phyloP scores from a whole-genome alignment of 2,329 filamentous ascomycete genomes.

The Aspergillus sp. region DNA sequence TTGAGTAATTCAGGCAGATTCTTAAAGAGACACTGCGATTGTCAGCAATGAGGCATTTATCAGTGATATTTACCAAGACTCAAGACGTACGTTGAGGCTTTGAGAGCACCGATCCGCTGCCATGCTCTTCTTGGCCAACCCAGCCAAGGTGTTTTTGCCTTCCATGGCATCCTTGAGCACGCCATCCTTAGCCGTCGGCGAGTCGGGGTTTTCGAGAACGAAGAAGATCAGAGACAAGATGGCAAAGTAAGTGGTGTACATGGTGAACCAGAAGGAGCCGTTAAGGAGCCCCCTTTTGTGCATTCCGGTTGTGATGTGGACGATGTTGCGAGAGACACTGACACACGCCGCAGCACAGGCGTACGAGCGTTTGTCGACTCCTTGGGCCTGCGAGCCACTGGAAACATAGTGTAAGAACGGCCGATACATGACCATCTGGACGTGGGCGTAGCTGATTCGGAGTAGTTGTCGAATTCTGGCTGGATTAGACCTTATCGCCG shows the following conservation, averaged over 20 bases:
- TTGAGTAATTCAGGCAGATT: constrained; percentile 71
- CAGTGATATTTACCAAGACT: constrained; percentile 47
- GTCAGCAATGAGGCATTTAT: constrained; percentile 1
- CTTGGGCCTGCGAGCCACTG: constrained; percentile 42
- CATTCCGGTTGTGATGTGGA: constrained; percentile 63
- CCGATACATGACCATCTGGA: constrained; percentile 61
- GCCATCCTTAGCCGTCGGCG: constrained; percentile 58
- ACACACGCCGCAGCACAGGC: constrained; percentile 63
- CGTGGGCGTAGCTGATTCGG: constrained; percentile 60
- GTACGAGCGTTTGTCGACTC: constrained; percentile 58
- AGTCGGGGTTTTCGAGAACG: constrained; percentile 60
- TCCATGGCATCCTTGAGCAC: constrained; percentile 80
- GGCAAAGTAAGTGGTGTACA: constrained; percentile 65
- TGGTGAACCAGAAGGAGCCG: constrained; percentile 63
- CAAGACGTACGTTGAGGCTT: constrained; percentile 52
- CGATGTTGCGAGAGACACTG: constrained; percentile 61
- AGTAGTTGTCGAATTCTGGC: constrained; percentile 55
- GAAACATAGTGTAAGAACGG: constrained; percentile 64
- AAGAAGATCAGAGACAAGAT: constrained; percentile 62
- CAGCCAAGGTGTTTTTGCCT: constrained; percentile 75
- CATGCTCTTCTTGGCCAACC: constrained; percentile 76
- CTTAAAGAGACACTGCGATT: constrained; percentile 69
- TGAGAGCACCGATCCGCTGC: constrained; percentile 81
- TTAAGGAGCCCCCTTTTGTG: constrained; percentile 56
- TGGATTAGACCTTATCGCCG: too few relatives aligned